Percentiles rank a stretch among this genome's conserved stretches.
Evolutionary conservation across 2,329 filamentous ascomycete genomes (phyloP).

Genomic region (Fonsecaea pugnacius): DNA sequence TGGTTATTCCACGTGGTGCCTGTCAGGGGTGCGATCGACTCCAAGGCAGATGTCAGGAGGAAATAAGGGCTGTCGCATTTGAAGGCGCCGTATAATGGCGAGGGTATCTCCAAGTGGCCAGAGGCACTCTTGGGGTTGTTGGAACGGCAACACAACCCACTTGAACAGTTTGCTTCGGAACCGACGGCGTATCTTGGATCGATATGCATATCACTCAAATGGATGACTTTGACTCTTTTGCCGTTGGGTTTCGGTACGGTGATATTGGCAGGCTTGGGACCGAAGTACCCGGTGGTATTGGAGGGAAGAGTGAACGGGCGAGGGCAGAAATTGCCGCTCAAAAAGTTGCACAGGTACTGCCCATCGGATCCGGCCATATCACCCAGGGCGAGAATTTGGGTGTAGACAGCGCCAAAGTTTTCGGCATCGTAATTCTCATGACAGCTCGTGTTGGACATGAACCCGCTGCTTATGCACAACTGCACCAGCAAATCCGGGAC

Average conservation of each 20-base stretch:
- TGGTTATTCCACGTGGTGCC: constrained; percentile 55
- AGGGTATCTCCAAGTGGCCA: constrained; percentile 49
- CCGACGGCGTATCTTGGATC: constrained; percentile 59
- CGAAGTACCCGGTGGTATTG: constrained; percentile 55
- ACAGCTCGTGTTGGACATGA: constrained; percentile 55
- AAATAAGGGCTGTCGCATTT: constrained; percentile 64
- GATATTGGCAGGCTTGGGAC: constrained; percentile 56
- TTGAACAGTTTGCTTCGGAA: constrained; percentile 60
- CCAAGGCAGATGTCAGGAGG: constrained; percentile 59
- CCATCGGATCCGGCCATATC: constrained; percentile 61
- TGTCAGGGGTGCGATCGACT: constrained; percentile 61
- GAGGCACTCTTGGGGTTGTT: constrained; percentile 43
- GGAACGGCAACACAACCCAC: constrained; percentile 57
- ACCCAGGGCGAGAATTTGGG: constrained; percentile 60
- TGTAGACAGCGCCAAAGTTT: constrained; percentile 61
- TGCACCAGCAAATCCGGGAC: constrained; percentile 58
- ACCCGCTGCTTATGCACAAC: constrained; percentile 56
- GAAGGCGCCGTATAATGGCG: constrained; percentile 60
- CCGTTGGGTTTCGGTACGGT: constrained; percentile 55
- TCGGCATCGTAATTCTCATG: constrained; percentile 52
- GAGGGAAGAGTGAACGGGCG: constrained; percentile 51
- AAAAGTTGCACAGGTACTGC: constrained; percentile 59
- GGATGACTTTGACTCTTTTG: constrained; percentile 60
- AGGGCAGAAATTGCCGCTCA: constrained; percentile 56
- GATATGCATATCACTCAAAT: constrained; percentile 62